Evolutionary conservation across 1,139 yeast genomes (phyloP).

Genomic region (Taphrina deformans): DNA sequence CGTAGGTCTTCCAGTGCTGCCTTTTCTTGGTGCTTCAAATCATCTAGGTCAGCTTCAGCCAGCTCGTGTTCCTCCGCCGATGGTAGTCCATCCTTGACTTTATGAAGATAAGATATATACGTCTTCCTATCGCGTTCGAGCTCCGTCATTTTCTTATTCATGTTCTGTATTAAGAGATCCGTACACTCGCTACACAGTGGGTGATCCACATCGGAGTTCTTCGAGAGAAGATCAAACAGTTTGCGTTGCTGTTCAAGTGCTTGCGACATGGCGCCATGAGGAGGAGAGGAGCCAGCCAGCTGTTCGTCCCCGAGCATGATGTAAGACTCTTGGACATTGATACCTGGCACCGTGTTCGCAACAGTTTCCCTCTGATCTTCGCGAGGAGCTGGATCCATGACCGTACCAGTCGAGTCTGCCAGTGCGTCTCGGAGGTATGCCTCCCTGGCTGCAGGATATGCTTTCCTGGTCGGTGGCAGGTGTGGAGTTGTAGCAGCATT

Average conservation of each 20-base stretch:
- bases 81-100: conserved; percentile 60
- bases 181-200: conserved; percentile 88
- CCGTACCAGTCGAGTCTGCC: conserved; percentile 16
- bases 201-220: conserved; percentile 75
- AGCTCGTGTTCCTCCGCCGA: conserved; percentile 51
- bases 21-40: conserved; percentile 48
- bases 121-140: conserved; percentile 75
- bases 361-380: not conserved
- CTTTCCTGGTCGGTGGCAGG: not conserved
- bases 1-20: conserved; percentile 44
- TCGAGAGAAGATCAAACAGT: conserved; percentile 65
- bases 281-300: conserved; percentile 32
- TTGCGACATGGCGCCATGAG: conserved; percentile 46
- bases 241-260: conserved; percentile 55
- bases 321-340: conserved; percentile 44
- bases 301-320: conserved; percentile 48
- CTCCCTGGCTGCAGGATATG: conserved; percentile 17
- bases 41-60: conserved; percentile 51
- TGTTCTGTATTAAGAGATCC: conserved; percentile 52
- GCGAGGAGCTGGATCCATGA: not conserved
- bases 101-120: conserved; percentile 69
- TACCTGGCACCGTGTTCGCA: not conserved
- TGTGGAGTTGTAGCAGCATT: conserved; percentile 17
- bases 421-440: conserved; percentile 11
- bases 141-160: conserved; percentile 71